A percentile compares a stretch with the other conserved stretches of the same genome.
Conservation (phyloP, 768 basidiomycete species). For the Clavaria fumosa region DNA sequence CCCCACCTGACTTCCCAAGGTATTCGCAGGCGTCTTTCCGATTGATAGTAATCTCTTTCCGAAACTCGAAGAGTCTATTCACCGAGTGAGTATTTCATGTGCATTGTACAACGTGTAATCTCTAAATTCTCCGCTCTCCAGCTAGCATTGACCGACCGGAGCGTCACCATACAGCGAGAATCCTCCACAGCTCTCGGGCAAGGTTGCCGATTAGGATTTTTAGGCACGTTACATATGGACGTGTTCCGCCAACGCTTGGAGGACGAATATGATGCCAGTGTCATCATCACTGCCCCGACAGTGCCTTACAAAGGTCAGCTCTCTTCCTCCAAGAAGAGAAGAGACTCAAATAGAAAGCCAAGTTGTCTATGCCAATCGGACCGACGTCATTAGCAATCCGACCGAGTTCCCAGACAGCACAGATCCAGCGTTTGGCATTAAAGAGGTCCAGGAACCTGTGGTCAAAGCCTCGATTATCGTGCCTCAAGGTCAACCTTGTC, state of each 20-base stretch:
- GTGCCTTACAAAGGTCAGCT: slow-evolving; percentile 75
- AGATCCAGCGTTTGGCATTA: slow-evolving; percentile 45
- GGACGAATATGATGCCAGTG: slow-evolving; percentile 89
- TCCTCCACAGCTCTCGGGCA: slow-evolving; percentile 90
- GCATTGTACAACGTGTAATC: slow-evolving; percentile 1
- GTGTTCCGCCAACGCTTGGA: slow-evolving; percentile 91
- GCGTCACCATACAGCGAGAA: slow-evolving; percentile 82
- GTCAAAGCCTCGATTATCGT: slow-evolving; percentile 91
- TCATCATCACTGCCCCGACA: slow-evolving; percentile 91
- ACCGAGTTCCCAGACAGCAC: slow-evolving; percentile 84
- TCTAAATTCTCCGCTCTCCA: too few species aligned
- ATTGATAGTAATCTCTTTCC: slow-evolving; percentile 82
- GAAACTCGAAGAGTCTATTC: slow-evolving; percentile 93
- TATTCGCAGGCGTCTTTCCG: slow-evolving; percentile 91
- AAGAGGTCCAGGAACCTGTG: slow-evolving; percentile 79
- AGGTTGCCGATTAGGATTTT: slow-evolving; percentile 87
- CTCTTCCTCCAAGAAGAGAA: slow-evolving; percentile 4
- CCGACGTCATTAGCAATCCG: slow-evolving; percentile 72
- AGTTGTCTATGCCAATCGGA: slow-evolving; percentile 63
- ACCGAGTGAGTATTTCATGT: slow-evolving; percentile 53
- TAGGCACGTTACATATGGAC: slow-evolving; percentile 94
- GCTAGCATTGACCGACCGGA: slow-evolving; percentile 77
- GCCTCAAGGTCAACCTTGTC: slow-evolving; percentile 55
- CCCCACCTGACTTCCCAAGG: slow-evolving; percentile 27
- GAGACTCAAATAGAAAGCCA: slow-evolving; percentile 1